Conservation (phyloP, 2,329 filamentous ascomycete genomes). For the Colletotrichum tropicicola region DNA sequence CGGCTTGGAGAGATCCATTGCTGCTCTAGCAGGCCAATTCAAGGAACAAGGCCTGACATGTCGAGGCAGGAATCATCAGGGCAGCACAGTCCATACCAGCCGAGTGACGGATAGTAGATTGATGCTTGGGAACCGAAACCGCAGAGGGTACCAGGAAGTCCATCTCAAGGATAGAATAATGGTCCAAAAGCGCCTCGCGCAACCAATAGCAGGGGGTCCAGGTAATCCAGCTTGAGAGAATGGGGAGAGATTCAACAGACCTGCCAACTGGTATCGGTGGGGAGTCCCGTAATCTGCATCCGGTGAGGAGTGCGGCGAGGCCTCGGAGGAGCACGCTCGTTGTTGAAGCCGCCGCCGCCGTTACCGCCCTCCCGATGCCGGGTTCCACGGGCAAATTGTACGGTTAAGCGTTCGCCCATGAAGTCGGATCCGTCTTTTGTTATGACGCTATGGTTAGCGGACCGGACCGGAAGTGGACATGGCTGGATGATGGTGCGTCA, state of each 20-base stretch:
- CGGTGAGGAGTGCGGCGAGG: slow-evolving; percentile 94
- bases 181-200: slow-evolving; percentile 25
- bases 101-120: neutral
- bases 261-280: slow-evolving; percentile 99
- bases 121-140: slow-evolving; percentile 3
- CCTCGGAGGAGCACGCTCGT: slow-evolving; percentile 71
- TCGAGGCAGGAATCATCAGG: slow-evolving; percentile 25
- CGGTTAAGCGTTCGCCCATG: slow-evolving; percentile 96
- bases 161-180: neutral
- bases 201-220: slow-evolving; percentile 40
- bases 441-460: slow-evolving; percentile 20
- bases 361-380: slow-evolving; percentile 55
- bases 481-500: neutral
- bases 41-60: slow-evolving; percentile 29
- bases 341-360: slow-evolving; percentile 47
- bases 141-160: slow-evolving; percentile 10
- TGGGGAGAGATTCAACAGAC: slow-evolving; percentile 80
- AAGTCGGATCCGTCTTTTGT: slow-evolving; percentile 91
- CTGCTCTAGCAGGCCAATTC: slow-evolving; percentile 17
- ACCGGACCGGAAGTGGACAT: slow-evolving; percentile 29
- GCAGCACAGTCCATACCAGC: slow-evolving; percentile 6
- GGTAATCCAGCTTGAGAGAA: slow-evolving; percentile 60
- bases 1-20: slow-evolving; percentile 27
- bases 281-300: slow-evolving; percentile 98
- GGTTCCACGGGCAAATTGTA: slow-evolving; percentile 95